Evolutionary conservation across 257 asterid genomes (phyloP).

Genomic region (Solanum chmielewskii): DNA sequence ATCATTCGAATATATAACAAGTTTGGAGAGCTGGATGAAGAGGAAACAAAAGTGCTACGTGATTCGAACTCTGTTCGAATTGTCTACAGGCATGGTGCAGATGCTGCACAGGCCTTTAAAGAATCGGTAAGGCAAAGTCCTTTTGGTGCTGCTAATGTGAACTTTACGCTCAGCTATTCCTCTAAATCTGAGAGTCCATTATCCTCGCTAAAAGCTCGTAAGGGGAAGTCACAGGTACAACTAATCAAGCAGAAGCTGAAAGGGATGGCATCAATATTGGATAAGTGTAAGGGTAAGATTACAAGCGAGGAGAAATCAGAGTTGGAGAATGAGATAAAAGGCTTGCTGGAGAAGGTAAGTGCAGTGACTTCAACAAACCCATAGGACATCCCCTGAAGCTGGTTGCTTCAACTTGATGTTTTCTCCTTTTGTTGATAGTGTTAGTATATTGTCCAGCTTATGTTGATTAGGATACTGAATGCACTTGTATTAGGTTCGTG

Average conservation of each 20-base stretch:
- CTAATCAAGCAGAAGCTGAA: conserved; percentile 11
- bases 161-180: conserved; percentile 18
- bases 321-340: conserved; percentile 22
- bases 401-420: not conserved
- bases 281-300: conserved; percentile 17
- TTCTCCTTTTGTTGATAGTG: not conserved
- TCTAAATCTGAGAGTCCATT: conserved; percentile 10
- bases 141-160: conserved; percentile 24
- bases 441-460: not conserved
- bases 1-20: conserved; percentile 21
- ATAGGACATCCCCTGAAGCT: not conserved
- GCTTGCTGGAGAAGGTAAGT: conserved; percentile 25
- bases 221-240: conserved; percentile 10
- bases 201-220: conserved; percentile 7
- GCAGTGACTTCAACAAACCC: conserved; percentile 3
- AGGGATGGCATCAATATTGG: conserved; percentile 16
- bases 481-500: not conserved
- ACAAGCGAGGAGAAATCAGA: conserved; percentile 11
- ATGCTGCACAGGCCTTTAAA: conserved; percentile 45
- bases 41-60: conserved; percentile 25
- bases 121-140: conserved; percentile 29
- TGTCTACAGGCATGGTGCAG: conserved; percentile 23
- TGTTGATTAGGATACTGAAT: not conserved
- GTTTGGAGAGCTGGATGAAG: conserved; percentile 38
- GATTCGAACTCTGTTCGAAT: conserved; percentile 25